Evolutionary conservation across 2,329 filamentous ascomycete species (phyloP).

Genomic region (Xylariaceae sp.): DNA sequence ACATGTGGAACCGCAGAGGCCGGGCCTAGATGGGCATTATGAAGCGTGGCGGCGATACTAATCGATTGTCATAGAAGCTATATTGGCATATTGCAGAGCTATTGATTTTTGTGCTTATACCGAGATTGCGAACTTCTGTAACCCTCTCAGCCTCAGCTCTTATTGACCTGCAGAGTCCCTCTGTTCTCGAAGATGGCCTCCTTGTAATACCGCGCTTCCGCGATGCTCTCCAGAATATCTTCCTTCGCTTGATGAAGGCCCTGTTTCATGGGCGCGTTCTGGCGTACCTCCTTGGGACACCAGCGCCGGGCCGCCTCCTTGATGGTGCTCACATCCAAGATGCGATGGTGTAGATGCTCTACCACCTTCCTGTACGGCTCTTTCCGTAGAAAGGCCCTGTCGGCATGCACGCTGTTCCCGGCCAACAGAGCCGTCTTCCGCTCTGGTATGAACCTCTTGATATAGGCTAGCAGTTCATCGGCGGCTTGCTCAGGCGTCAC

Average conservation of each 20-base stretch:
- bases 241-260: conserved; percentile 75
- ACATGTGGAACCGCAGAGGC: too few species aligned
- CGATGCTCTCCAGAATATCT: conserved; percentile 94
- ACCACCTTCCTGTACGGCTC: conserved; percentile 69
- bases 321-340: conserved; percentile 85
- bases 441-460: conserved; percentile 65
- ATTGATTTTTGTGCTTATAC: too few species aligned
- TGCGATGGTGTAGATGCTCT: conserved; percentile 78
- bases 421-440: conserved; percentile 65
- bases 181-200: conserved; percentile 56
- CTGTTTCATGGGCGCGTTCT: conserved; percentile 64
- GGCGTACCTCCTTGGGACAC: conserved; percentile 58
- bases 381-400: conserved; percentile 72
- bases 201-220: conserved; percentile 80
- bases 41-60: too few species aligned
- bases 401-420: conserved; percentile 89
- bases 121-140: too few species aligned
- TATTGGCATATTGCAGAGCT: too few species aligned
- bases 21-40: too few species aligned
- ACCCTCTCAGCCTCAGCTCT: too few species aligned
- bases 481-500: conserved; percentile 70
- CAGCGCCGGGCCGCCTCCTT: conserved; percentile 88
- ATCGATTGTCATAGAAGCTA: too few species aligned
- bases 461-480: conserved; percentile 67
- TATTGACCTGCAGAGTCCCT: too few species aligned